phyloP scores from a whole-genome alignment of 148 eudicot species.

The Beta vulgaris region DNA sequence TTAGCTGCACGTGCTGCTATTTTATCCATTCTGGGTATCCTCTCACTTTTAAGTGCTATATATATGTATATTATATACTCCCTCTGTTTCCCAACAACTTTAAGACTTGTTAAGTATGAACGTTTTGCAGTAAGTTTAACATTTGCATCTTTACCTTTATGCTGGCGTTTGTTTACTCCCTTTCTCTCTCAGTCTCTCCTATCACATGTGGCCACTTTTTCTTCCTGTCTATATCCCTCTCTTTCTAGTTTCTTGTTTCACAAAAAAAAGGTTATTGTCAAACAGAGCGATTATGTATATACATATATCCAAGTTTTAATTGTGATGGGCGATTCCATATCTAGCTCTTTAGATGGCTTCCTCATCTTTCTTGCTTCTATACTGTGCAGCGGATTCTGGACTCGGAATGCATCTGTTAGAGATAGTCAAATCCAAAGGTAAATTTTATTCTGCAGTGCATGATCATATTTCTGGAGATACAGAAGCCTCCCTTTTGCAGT shows the following conservation, averaged over 20 bases:
- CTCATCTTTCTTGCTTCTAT: background rate
- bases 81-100: too few relatives aligned
- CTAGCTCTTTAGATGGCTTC: background rate
- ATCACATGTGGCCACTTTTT: too few relatives aligned
- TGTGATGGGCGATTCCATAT: background rate
- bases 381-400: slow-evolving; percentile 40
- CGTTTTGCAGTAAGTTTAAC: too few relatives aligned
- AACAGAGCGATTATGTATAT: too few relatives aligned
- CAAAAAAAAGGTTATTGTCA: too few relatives aligned
- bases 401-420: slow-evolving; percentile 35
- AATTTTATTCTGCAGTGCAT: slow-evolving; percentile 30
- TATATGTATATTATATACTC: too few relatives aligned
- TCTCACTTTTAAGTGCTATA: background rate
- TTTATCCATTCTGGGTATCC: slow-evolving; percentile 57
- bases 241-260: too few relatives aligned
- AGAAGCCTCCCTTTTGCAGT: slow-evolving; percentile 13
- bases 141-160: too few relatives aligned
- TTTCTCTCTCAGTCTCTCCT: too few relatives aligned
- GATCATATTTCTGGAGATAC: slow-evolving; percentile 20
- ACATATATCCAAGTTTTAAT: background rate
- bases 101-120: too few relatives aligned
- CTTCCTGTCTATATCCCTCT: too few relatives aligned
- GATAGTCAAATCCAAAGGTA: slow-evolving; percentile 52
- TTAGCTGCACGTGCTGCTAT: slow-evolving; percentile 50
- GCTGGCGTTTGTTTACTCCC: too few relatives aligned